These are phyloP conservation scores for Rhypophila decipiens DNA, from an alignment of 495 filamentous ascomycete species.

Conservation along the genomic window DNA sequence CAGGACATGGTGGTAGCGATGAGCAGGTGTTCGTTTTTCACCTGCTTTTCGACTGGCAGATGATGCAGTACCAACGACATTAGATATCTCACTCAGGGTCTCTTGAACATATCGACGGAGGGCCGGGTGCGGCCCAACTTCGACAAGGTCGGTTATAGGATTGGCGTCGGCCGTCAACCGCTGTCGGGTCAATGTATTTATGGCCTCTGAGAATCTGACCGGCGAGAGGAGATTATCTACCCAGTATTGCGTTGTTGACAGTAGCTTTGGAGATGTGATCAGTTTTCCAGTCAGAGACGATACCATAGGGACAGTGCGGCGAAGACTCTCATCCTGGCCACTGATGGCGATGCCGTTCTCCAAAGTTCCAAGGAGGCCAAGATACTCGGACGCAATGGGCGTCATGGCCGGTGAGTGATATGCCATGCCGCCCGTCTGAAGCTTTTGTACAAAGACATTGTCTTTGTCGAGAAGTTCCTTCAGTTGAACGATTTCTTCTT, in stretches of 20 bases:
- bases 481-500: constrained; percentile 26
- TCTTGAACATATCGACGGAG: constrained; percentile 43
- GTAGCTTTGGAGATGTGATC: constrained; percentile 8
- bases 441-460: constrained; percentile 37
- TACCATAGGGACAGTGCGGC: constrained; percentile 17
- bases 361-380: constrained; percentile 13
- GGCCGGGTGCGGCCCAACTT: constrained; percentile 54
- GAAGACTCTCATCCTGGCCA: constrained; percentile 2
- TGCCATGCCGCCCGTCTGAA: constrained; percentile 31
- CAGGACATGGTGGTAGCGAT: constrained; percentile 16
- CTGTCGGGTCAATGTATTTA: too few relatives aligned
- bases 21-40: constrained; percentile 1
- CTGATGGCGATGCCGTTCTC: too few relatives aligned
- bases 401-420: constrained; percentile 38
- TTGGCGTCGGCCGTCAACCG: constrained; percentile 2
- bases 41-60: too few relatives aligned
- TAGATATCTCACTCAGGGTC: constrained; percentile 18
- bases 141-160: constrained; percentile 30
- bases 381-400: constrained; percentile 32
- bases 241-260: constrained; percentile 32
- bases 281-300: constrained; percentile 30
- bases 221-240: constrained; percentile 39
- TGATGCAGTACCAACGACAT: not conserved
- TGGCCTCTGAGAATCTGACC: constrained; percentile 36
- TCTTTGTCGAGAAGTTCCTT: constrained; percentile 23